Conservation (phyloP, 2,329 filamentous ascomycete genomes). For the Trichoderma brevicompactum region DNA sequence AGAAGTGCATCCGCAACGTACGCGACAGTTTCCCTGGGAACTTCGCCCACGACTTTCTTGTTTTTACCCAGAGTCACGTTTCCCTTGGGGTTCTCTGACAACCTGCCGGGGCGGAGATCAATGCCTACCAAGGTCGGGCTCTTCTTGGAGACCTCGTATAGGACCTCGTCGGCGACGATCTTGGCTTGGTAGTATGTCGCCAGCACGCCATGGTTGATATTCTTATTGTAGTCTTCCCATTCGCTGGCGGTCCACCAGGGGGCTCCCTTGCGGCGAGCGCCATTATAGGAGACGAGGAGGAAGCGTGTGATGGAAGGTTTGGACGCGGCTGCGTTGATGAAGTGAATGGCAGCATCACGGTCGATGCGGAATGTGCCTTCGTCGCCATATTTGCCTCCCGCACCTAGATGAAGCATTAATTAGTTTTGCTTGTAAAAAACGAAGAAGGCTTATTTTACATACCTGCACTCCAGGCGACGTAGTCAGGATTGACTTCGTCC, state of each 20-base stretch:
- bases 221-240: constrained; percentile 53
- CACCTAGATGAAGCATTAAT: constrained; percentile 45
- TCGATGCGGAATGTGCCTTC: constrained; percentile 63
- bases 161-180: constrained; percentile 60
- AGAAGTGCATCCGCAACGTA: constrained; percentile 60
- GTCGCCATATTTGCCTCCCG: constrained; percentile 62
- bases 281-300: constrained; percentile 66
- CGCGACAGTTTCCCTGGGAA: constrained; percentile 65
- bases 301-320: constrained; percentile 62
- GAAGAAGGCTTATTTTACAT: constrained; percentile 35
- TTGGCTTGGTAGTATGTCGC: constrained; percentile 64
- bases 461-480: constrained; percentile 72
- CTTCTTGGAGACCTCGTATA: constrained; percentile 54
- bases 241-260: constrained; percentile 59
- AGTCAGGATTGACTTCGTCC: constrained; percentile 64
- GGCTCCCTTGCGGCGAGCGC: constrained; percentile 56
- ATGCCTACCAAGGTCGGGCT: constrained; percentile 53
- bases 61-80: constrained; percentile 55
- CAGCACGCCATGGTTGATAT: constrained; percentile 47
- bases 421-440: not conserved
- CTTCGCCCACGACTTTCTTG: constrained; percentile 43
- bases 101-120: constrained; percentile 55
- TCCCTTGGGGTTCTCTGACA: constrained; percentile 56
- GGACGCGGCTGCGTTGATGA: constrained; percentile 62
- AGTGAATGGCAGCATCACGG: constrained; percentile 65